phyloP scores from a whole-genome alignment of 1,139 yeast species.

The Sugiyamaella paludigena region DNA sequence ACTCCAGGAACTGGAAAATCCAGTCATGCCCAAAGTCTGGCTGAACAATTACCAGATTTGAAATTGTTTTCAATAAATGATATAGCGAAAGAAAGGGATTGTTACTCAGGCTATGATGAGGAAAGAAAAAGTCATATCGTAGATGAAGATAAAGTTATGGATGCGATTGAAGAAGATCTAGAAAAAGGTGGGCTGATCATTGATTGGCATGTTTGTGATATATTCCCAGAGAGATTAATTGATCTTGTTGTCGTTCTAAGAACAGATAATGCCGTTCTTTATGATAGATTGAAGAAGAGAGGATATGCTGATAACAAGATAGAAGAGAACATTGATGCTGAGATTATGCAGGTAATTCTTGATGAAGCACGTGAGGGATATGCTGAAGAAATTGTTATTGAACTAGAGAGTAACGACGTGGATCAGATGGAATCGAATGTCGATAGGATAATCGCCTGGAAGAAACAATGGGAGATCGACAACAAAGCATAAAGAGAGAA shows the following conservation, averaged over 20 bases:
- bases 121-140: constrained; percentile 83
- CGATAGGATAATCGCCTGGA: constrained; percentile 72
- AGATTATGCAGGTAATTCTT: constrained; percentile 88
- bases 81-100: constrained; percentile 71
- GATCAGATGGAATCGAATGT: constrained; percentile 81
- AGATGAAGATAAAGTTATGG: constrained; percentile 79
- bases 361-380: constrained; percentile 86
- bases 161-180: constrained; percentile 72
- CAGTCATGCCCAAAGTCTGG: constrained; percentile 69
- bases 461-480: constrained; percentile 57
- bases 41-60: constrained; percentile 50
- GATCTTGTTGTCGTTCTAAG: constrained; percentile 89
- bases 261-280: constrained; percentile 67
- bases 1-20: constrained; percentile 98
- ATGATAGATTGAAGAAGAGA: constrained; percentile 65
- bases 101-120: constrained; percentile 83
- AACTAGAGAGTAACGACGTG: constrained; percentile 64
- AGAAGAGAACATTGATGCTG: constrained; percentile 92
- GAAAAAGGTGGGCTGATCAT: constrained; percentile 81
- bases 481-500: constrained; percentile 14
- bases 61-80: constrained; percentile 71
- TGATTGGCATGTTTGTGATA: constrained; percentile 98
- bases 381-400: constrained; percentile 77
- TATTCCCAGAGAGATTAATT: constrained; percentile 87
- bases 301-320: constrained; percentile 77